A percentile compares a stretch with the other conserved stretches of the same genome.
Conservation (phyloP, 2,329 filamentous ascomycete species). For the Pestalotiopsis sp. region DNA sequence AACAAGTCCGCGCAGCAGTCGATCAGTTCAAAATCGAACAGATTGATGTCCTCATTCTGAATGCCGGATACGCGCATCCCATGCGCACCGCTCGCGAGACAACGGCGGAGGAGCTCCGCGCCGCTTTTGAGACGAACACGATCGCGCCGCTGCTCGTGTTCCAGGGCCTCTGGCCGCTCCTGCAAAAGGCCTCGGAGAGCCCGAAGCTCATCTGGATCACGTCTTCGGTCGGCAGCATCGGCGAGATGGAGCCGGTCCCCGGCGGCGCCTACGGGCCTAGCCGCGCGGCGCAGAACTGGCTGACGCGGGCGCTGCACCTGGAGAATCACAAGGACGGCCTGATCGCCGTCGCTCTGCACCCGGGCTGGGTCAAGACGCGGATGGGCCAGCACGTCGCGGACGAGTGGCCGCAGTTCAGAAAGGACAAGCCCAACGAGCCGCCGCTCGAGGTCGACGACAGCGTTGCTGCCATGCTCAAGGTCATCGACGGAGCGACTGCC, state of each 20-base stretch:
- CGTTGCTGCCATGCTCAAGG: conserved; percentile 32
- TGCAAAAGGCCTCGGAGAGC: conserved; percentile 21
- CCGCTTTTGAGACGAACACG: conserved; percentile 48
- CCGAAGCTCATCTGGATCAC: conserved; percentile 41
- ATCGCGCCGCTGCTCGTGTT: conserved; percentile 39
- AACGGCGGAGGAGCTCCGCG: conserved; percentile 36
- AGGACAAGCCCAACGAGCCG: conserved; percentile 22
- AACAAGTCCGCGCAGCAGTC: conserved; percentile 32
- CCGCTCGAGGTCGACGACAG: conserved; percentile 35
- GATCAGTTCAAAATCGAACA: conserved; percentile 33
- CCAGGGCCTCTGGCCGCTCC: conserved; percentile 38
- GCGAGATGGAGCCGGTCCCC: conserved; percentile 30
- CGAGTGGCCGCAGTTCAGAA: conserved; percentile 30
- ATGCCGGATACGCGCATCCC: conserved; percentile 45
- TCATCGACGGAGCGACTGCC: conserved; percentile 40
- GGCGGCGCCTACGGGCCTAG: conserved; percentile 39
- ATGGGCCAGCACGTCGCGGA: conserved; percentile 34
- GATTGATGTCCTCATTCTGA: conserved; percentile 56
- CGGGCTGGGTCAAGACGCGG: conserved; percentile 39
- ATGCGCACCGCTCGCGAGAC: conserved; percentile 32
- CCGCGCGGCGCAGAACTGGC: conserved; percentile 39
- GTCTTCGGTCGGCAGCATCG: conserved; percentile 38
- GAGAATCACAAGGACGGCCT: conserved; percentile 29
- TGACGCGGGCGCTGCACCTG: conserved; percentile 31
- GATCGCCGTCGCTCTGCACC: conserved; percentile 37